phyloP scores from a whole-genome alignment of 495 filamentous ascomycete genomes.

The Xylaria scruposa region DNA sequence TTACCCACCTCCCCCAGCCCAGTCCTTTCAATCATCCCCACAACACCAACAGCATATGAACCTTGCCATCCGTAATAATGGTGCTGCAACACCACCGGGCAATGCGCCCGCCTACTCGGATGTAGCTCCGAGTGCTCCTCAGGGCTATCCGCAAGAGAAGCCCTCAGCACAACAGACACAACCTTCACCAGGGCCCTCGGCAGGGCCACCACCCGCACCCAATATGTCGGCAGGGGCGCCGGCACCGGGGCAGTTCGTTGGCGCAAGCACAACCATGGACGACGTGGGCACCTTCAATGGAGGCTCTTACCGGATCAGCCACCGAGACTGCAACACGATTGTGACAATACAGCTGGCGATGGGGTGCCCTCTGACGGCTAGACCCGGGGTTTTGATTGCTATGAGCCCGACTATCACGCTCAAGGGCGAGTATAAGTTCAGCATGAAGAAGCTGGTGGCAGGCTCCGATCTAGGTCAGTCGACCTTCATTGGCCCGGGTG shows the following conservation, averaged over 20 bases:
- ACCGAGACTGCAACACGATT: conserved; percentile 88
- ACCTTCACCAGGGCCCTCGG: conserved; percentile 33
- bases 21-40: conserved; percentile 23
- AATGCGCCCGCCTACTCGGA: conserved; percentile 45
- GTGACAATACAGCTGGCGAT: conserved; percentile 88
- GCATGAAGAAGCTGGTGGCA: conserved; percentile 81
- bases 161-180: conserved; percentile 33
- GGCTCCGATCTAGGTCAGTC: conserved; percentile 83
- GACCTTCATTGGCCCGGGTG: conserved; percentile 88
- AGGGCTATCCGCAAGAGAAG: conserved; percentile 49
- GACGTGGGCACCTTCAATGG: conserved; percentile 95
- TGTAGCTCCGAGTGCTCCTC: conserved; percentile 34
- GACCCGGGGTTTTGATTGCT: conserved; percentile 87
- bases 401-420: conserved; percentile 90
- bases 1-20: conserved; percentile 38
- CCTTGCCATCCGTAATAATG: conserved; percentile 40
- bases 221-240: conserved; percentile 45
- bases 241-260: conserved; percentile 29
- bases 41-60: conserved; percentile 36
- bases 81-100: conserved; percentile 36
- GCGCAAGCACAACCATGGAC: conserved; percentile 60
- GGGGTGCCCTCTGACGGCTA: conserved; percentile 81
- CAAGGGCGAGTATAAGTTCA: conserved; percentile 80
- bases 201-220: conserved; percentile 22
- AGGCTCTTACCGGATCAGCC: conserved; percentile 90